These are phyloP conservation scores for Gyromitra esculenta DNA, from an alignment of 2,329 filamentous ascomycete genomes.

Conservation along the genomic window DNA sequence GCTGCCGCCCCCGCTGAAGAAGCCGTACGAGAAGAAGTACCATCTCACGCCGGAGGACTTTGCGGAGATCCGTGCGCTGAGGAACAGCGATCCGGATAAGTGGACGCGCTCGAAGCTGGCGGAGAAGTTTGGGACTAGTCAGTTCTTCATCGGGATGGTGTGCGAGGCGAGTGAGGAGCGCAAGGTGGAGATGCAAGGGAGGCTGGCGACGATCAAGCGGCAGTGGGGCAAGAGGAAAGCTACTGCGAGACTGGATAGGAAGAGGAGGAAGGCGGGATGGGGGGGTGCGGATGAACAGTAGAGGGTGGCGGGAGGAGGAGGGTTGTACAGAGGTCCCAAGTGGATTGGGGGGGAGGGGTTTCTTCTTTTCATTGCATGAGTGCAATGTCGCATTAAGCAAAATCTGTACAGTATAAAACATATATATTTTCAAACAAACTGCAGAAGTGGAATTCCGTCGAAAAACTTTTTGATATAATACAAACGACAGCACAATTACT, in stretches of 20 bases:
- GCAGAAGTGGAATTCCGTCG: not conserved
- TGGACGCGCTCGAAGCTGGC: conserved; percentile 71
- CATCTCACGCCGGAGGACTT: conserved; percentile 69
- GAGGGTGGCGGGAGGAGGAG: not conserved
- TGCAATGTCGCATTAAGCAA: not conserved
- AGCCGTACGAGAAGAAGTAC: conserved; percentile 69
- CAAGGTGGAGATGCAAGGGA: conserved; percentile 63
- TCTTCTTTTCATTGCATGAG: not conserved
- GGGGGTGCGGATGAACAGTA: conserved; percentile 66
- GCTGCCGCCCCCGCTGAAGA: conserved; percentile 65
- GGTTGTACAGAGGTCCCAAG: not conserved
- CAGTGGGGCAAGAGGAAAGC: conserved; percentile 70
- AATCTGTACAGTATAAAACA: conserved; percentile 5
- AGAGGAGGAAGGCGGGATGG: conserved; percentile 70
- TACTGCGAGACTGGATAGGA: conserved; percentile 70
- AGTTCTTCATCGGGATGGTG: conserved; percentile 71
- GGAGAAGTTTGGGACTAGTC: conserved; percentile 71
- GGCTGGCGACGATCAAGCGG: conserved; percentile 67
- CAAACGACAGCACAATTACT: not conserved
- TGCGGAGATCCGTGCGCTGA: conserved; percentile 68
- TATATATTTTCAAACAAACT: not conserved
- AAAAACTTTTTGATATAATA: conserved; percentile 23
- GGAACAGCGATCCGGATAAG: conserved; percentile 66
- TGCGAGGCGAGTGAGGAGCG: conserved; percentile 66
- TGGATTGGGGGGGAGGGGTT: not conserved